Conservation (phyloP, 768 basidiomycete genomes). For the Tephrocybe sp. region DNA sequence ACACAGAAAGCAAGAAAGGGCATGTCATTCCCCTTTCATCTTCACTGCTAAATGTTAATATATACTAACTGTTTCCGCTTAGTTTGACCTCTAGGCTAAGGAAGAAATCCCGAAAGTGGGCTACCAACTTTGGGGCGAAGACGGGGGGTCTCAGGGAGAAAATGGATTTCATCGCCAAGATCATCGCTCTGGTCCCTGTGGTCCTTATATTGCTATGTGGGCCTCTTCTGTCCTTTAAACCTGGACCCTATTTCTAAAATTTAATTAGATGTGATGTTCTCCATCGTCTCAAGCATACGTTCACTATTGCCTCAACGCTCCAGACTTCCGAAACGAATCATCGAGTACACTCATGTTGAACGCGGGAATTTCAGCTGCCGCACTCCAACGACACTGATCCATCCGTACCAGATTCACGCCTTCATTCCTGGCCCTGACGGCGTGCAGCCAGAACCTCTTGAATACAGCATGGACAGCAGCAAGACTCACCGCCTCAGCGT, state of each 20-base stretch:
- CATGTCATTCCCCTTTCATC: not conserved
- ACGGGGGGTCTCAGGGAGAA: not conserved
- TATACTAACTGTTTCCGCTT: not conserved
- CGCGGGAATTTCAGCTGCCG: slow-evolving; percentile 3
- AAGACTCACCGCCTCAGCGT: slow-evolving; percentile 18
- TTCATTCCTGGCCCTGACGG: slow-evolving; percentile 19
- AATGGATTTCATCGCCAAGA: slow-evolving; percentile 3
- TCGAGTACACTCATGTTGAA: slow-evolving; percentile 4
- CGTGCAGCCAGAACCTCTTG: slow-evolving; percentile 15
- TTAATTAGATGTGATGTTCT: not conserved
- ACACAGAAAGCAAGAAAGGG: not conserved
- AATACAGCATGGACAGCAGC: slow-evolving; percentile 19
- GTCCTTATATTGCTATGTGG: slow-evolving; percentile 7
- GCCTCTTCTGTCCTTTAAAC: not conserved
- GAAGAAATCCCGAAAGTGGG: slow-evolving; percentile 13
- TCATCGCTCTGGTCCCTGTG: not conserved
- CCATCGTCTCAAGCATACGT: not conserved
- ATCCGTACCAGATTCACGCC: slow-evolving; percentile 12
- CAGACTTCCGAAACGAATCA: not conserved
- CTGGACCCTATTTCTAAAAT: not conserved
- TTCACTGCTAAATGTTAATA: not conserved
- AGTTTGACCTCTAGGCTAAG: not conserved
- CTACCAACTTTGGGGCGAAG: slow-evolving; percentile 1
- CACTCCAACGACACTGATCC: slow-evolving; percentile 9
- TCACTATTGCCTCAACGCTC: not conserved